A percentile compares a stretch with the other conserved stretches of the same genome.
Conservation (phyloP, 306 rosid genomes). For the Betula pendula region DNA sequence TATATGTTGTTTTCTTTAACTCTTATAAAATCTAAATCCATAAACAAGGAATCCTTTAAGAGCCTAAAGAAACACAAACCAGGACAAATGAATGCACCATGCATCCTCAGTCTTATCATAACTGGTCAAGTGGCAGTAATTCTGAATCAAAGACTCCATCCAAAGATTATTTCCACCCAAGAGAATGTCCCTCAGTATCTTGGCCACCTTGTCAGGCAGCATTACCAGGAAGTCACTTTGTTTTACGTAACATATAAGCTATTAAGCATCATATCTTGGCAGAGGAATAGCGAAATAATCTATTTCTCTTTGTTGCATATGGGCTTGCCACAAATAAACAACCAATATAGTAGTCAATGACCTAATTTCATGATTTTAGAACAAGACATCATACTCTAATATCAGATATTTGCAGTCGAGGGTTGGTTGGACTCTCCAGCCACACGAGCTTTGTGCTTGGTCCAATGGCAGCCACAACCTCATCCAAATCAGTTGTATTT, state of each 20-base stretch:
- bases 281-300: neutral
- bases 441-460: conserved; percentile 86
- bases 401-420: conserved; percentile 73
- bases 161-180: neutral
- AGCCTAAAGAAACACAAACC: neutral
- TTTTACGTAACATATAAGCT: conserved; percentile 9
- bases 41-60: neutral
- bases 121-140: neutral
- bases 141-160: neutral
- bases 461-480: conserved; percentile 80
- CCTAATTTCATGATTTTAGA: conserved; percentile 22
- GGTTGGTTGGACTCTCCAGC: conserved; percentile 96
- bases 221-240: neutral
- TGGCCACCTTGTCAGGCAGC: neutral
- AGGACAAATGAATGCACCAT: neutral
- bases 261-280: conserved; percentile 15
- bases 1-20: neutral
- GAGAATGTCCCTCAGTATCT: neutral
- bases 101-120: conserved; percentile 7
- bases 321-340: neutral
- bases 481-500: conserved; percentile 73
- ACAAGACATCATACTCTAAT: conserved; percentile 62
- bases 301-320: conserved; percentile 1
- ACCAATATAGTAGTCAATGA: conserved; percentile 2
- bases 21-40: neutral